Evolutionary conservation across 1,284 basidiomycete species (phyloP).

Genomic region (Marasmius sp.): DNA sequence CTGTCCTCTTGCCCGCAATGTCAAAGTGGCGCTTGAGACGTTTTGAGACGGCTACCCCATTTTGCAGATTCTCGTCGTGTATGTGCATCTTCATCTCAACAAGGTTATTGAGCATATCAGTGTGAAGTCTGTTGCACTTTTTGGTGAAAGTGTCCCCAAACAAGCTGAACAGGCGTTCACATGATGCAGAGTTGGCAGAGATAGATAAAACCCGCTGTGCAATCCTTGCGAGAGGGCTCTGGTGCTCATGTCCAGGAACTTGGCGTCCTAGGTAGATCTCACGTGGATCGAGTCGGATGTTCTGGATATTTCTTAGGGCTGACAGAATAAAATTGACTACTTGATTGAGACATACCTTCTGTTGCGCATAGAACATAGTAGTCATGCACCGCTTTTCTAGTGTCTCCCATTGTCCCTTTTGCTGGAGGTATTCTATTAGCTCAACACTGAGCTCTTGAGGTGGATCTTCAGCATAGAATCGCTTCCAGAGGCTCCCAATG

Average conservation of each 20-base stretch:
- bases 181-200: conserved; percentile 35
- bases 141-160: conserved; percentile 31
- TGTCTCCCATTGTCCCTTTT: neutral
- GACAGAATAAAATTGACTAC: no score
- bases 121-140: conserved; percentile 23
- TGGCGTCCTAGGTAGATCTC: neutral
- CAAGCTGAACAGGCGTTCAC: conserved; percentile 32
- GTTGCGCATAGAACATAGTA: neutral
- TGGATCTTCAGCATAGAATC: neutral
- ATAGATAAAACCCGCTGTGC: conserved; percentile 26
- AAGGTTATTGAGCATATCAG: conserved; percentile 18
- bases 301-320: neutral
- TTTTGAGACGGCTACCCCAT: neutral
- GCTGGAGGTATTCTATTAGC: neutral
- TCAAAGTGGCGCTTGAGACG: no score
- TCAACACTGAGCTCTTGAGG: neutral
- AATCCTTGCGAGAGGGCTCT: conserved; percentile 20
- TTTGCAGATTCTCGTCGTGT: conserved; percentile 22
- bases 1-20: no score
- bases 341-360: no score
- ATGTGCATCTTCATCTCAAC: conserved; percentile 31
- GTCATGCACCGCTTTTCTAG: no score
- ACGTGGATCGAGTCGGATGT: neutral
- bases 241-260: neutral
- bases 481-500: neutral